A percentile compares a stretch with the other conserved stretches of the same genome.
phyloP scores from a whole-genome alignment of 768 basidiomycete species.

The Termitomyces sp. region DNA sequence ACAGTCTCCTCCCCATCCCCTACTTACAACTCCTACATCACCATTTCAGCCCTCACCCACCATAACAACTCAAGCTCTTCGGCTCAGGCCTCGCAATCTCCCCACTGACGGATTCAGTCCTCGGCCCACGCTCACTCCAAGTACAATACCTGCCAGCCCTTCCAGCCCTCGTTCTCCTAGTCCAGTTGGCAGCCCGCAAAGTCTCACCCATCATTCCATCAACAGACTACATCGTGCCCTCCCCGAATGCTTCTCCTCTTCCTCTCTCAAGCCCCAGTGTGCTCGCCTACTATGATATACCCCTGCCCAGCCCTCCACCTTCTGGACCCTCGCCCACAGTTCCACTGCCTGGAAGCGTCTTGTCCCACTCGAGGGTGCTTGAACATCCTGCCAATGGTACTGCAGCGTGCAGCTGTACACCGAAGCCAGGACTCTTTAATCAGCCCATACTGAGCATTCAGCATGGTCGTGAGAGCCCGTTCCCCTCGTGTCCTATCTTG shows the following conservation, averaged over 20 bases:
- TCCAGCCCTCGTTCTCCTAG: constrained; percentile 3
- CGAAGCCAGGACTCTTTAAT: constrained; percentile 3
- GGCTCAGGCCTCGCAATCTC: constrained; percentile 14
- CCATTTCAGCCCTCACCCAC: constrained; percentile 5
- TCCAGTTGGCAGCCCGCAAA: background rate
- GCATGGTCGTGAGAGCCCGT: constrained; percentile 48
- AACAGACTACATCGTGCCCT: constrained; percentile 30
- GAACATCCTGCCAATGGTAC: constrained; percentile 3
- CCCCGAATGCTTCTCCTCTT: constrained; percentile 19
- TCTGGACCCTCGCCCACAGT: constrained; percentile 39
- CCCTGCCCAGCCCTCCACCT: constrained; percentile 51
- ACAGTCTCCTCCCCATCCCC: background rate
- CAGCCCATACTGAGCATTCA: constrained; percentile 23
- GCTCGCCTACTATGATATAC: constrained; percentile 44
- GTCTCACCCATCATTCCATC: constrained; percentile 24
- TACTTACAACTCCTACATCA: constrained; percentile 11
- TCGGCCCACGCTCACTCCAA: background rate
- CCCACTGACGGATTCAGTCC: background rate
- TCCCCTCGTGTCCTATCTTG: constrained; percentile 44
- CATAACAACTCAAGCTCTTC: background rate
- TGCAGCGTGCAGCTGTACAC: constrained; percentile 9
- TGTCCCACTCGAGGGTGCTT: background rate
- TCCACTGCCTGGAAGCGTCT: constrained; percentile 15
- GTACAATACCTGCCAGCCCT: constrained; percentile 1
- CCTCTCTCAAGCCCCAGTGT: constrained; percentile 33